Percentiles rank a stretch among this genome's conserved stretches.
These are phyloP conservation scores for Alternaria hordeiaustralica DNA, from an alignment of 2,329 filamentous ascomycete species.

Conservation along the genomic window DNA sequence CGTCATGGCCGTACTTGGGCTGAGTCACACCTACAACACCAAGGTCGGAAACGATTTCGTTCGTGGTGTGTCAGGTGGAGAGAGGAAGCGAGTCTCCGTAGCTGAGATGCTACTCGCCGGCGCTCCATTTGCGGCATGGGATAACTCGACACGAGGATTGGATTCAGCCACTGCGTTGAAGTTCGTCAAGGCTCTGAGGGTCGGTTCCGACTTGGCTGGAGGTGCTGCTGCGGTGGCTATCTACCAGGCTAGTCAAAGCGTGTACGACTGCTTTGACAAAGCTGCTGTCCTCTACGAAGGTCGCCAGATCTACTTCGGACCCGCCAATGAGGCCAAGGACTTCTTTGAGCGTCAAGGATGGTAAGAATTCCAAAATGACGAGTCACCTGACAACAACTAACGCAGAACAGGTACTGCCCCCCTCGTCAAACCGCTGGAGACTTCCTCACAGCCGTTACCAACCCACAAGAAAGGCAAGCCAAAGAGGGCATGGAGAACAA, in stretches of 20 bases:
- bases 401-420: conserved; percentile 58
- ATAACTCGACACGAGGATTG: conserved; percentile 53
- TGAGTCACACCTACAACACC: conserved; percentile 63
- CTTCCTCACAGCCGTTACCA: conserved; percentile 76
- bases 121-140: conserved; percentile 52
- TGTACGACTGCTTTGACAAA: conserved; percentile 75
- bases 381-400: background rate
- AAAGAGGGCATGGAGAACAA: conserved; percentile 52
- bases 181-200: conserved; percentile 61
- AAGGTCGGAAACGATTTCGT: conserved; percentile 66
- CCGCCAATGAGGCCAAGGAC: conserved; percentile 62
- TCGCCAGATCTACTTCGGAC: conserved; percentile 77
- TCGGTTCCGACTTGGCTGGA: conserved; percentile 58
- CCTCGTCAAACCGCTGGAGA: conserved; percentile 73
- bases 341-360: conserved; percentile 76
- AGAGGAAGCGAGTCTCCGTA: conserved; percentile 67
- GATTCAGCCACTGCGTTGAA: conserved; percentile 62
- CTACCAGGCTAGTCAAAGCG: conserved; percentile 58
- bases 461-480: conserved; percentile 52
- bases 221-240: conserved; percentile 64
- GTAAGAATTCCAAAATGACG: conserved; percentile 16
- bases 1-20: conserved; percentile 61
- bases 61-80: conserved; percentile 67
- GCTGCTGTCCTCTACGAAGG: conserved; percentile 77
- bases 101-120: conserved; percentile 58